Evolutionary conservation across 2,329 filamentous ascomycete genomes (phyloP).

Genomic region (Cladobotryum mycophilum): DNA sequence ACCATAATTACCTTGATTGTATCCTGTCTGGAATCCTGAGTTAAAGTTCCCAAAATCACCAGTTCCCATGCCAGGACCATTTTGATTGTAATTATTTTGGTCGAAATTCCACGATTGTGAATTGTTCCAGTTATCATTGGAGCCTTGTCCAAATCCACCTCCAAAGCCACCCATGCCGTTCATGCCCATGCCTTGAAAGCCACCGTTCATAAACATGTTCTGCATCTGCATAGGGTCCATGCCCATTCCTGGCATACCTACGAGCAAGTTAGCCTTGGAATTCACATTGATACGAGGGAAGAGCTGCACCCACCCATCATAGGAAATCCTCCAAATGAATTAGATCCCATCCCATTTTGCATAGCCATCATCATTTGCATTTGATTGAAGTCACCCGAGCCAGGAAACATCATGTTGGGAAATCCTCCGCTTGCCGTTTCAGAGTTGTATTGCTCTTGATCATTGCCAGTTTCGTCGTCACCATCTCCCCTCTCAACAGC

Average conservation of each 20-base stretch:
- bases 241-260: constrained; percentile 74
- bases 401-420: constrained; percentile 53
- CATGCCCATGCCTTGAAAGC: constrained; percentile 72
- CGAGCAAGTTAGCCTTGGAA: constrained; percentile 21
- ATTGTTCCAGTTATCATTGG: constrained; percentile 75
- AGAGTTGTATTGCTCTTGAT: constrained; percentile 27
- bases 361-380: constrained; percentile 78
- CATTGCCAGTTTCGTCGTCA: constrained; percentile 24
- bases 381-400: constrained; percentile 62
- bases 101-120: constrained; percentile 77
- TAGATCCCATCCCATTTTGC: constrained; percentile 59
- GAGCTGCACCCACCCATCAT: constrained; percentile 73
- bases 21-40: constrained; percentile 70
- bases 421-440: constrained; percentile 43
- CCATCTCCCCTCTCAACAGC: constrained; percentile 9
- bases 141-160: constrained; percentile 54
- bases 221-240: constrained; percentile 80
- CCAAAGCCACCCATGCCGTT: constrained; percentile 71
- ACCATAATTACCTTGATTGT: constrained; percentile 79
- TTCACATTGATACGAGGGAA: background rate
- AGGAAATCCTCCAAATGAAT: constrained; percentile 53
- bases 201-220: constrained; percentile 73
- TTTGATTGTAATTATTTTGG: constrained; percentile 88
- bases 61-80: constrained; percentile 72
- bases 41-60: constrained; percentile 77